phyloP scores from a whole-genome alignment of 2,329 filamentous ascomycete genomes.

The Monosporascus sp. region DNA sequence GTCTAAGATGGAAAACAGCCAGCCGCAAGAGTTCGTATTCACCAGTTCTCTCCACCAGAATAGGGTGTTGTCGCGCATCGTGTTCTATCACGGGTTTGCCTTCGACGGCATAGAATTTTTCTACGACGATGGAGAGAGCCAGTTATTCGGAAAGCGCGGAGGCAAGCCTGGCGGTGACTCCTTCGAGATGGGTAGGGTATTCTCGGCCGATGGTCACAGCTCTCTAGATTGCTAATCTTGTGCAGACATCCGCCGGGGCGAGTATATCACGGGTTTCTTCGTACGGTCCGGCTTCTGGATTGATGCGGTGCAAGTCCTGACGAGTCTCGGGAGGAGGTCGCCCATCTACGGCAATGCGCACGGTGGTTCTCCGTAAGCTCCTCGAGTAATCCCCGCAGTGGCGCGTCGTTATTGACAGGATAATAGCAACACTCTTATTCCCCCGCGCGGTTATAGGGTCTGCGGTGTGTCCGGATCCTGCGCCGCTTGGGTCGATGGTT shows the following conservation, averaged over 20 bases:
- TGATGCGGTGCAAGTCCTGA: constrained; percentile 84
- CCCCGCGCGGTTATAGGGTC: constrained; percentile 82
- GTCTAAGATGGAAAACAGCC: constrained; percentile 64
- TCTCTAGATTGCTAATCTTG: neutral
- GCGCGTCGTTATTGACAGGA: constrained; percentile 14
- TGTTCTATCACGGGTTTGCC: constrained; percentile 70
- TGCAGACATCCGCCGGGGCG: constrained; percentile 74
- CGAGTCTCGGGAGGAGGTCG: constrained; percentile 81
- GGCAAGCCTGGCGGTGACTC: constrained; percentile 64
- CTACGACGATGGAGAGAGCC: constrained; percentile 80
- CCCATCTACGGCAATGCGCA: constrained; percentile 75
- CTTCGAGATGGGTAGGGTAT: constrained; percentile 68
- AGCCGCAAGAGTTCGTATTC: constrained; percentile 69
- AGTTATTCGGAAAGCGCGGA: constrained; percentile 79
- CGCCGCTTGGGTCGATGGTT: constrained; percentile 76
- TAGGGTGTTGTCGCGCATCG: constrained; percentile 69
- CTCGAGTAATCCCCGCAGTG: neutral
- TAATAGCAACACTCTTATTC: constrained; percentile 75
- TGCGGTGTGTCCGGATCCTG: constrained; percentile 82
- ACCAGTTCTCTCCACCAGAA: constrained; percentile 62
- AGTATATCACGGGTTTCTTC: constrained; percentile 82
- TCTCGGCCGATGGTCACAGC: neutral
- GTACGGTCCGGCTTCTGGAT: constrained; percentile 77
- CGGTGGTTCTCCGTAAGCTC: constrained; percentile 75
- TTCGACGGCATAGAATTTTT: constrained; percentile 87